These are phyloP conservation scores for Rhinocladiella mackenziei DNA, from an alignment of 2,329 filamentous ascomycete genomes.

Conservation along the genomic window DNA sequence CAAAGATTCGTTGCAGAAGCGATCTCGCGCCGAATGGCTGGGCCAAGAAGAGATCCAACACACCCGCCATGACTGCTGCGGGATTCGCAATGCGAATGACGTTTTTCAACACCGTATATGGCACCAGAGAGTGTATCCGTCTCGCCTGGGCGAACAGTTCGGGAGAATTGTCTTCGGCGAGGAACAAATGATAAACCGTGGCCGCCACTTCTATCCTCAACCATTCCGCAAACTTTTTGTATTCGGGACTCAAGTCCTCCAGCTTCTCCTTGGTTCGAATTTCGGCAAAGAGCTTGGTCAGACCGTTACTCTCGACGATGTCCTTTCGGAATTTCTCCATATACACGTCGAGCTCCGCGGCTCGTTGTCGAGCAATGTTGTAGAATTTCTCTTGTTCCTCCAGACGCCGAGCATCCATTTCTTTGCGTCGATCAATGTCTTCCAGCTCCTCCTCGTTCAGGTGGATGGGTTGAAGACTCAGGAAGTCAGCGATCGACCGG, in stretches of 20 bases:
- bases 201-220: constrained; percentile 93
- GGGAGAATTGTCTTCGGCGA: constrained; percentile 96
- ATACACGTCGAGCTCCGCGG: constrained; percentile 89
- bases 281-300: constrained; percentile 88
- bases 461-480: constrained; percentile 67
- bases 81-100: constrained; percentile 95
- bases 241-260: constrained; percentile 83
- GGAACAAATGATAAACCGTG: constrained; percentile 92
- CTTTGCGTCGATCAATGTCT: constrained; percentile 75
- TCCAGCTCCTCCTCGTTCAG: constrained; percentile 76
- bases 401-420: constrained; percentile 79
- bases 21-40: constrained; percentile 90
- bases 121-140: constrained; percentile 89
- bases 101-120: constrained; percentile 91
- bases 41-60: constrained; percentile 90
- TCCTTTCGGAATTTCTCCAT: constrained; percentile 78
- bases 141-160: constrained; percentile 93
- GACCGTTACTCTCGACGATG: constrained; percentile 70
- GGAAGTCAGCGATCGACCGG: constrained; percentile 77
- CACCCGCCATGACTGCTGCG: constrained; percentile 91
- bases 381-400: constrained; percentile 94
- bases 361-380: constrained; percentile 85
- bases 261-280: constrained; percentile 88
- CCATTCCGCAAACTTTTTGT: constrained; percentile 98
- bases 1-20: constrained; percentile 90